Base-by-base conservation (phyloP, 768 basidiomycete genomes). In the Mycena pura region DNA sequence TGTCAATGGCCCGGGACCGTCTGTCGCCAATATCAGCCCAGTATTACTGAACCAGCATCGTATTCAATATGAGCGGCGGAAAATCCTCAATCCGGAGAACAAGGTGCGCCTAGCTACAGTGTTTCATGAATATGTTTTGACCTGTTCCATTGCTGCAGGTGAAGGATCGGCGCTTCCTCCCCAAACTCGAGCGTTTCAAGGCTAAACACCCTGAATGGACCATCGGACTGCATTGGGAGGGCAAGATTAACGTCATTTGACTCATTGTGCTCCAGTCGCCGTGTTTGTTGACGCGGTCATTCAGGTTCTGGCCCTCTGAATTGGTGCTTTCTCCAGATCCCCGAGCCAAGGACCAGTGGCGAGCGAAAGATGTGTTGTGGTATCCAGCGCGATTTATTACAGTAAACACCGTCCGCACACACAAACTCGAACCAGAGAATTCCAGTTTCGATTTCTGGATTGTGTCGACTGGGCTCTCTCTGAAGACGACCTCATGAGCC, bases 1-100 rank as follows among this genome's bases (percentile, higher is more conserved):
- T 1, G 11, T 69, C 7, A 48, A 56, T 51, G 70, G 70, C 0
- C 69, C 70, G 29, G 69, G 69, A 17, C 48, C 69, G 34, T 70
- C 70, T 0, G 68, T 63, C 3, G 69, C 70, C 1, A 63, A 69
- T 19, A 70, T 73, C 27, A 68, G 64, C n/a, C 34, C 60, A 15
- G 52, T 66, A 3, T 62, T 65, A 15, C 38, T 61, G 6, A 73
- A 73, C 48, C 54, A 60, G 0, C 50, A 66, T 41, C 64, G 69
- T 5, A 49, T 73, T 39, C 28, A 60, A 13, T 66, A 69, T 25
- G 70, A 73, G 34, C 63, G 68, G 5, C 55, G 48, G 7, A 67
- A 64, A n/a, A 62, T 65, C 22, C 29, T 57, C 9, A 57, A 51
- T 27, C 41, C 61, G 4, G 47, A 46, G 6, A 61, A 62, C 40